Conservation (phyloP, 768 basidiomycete species). For the Calvatia gigantea region DNA sequence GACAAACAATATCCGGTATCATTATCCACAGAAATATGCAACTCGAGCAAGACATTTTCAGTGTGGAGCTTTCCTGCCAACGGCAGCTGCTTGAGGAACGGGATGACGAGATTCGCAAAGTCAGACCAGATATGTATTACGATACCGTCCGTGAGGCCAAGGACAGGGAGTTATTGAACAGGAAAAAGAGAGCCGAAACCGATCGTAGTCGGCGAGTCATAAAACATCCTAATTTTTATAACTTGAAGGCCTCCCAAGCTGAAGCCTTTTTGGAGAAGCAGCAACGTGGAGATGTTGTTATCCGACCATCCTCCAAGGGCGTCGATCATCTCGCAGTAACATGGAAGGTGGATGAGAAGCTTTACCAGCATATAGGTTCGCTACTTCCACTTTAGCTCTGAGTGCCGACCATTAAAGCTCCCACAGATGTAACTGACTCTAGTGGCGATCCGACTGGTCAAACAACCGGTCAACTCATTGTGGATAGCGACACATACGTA, state of each 20-base stretch:
- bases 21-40: slow-evolving; percentile 71
- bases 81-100: slow-evolving; percentile 56
- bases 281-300: slow-evolving; percentile 93
- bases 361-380: slow-evolving; percentile 96
- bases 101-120: slow-evolving; percentile 58
- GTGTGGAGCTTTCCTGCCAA: slow-evolving; percentile 73
- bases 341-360: slow-evolving; percentile 96
- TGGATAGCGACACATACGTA: slow-evolving; percentile 80
- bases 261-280: slow-evolving; percentile 87
- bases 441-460: slow-evolving; percentile 73
- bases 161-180: slow-evolving; percentile 67
- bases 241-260: slow-evolving; percentile 86
- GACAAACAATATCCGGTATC: slow-evolving; percentile 77
- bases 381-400: slow-evolving; percentile 4
- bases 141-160: slow-evolving; percentile 60
- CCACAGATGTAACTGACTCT: slow-evolving; percentile 75
- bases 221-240: slow-evolving; percentile 98
- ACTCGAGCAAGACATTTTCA: slow-evolving; percentile 56
- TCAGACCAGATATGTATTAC: slow-evolving; percentile 60
- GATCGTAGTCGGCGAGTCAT: slow-evolving; percentile 81
- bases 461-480: slow-evolving; percentile 58
- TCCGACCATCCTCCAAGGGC: slow-evolving; percentile 94
- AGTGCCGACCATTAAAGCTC: slow-evolving; percentile 4
- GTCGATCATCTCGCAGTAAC: slow-evolving; percentile 92
- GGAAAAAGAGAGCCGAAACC: slow-evolving; percentile 84